A percentile compares a stretch with the other conserved stretches of the same genome.
These are phyloP conservation scores for Butyriboletus loyo DNA, from an alignment of 768 basidiomycete species.

Conservation along the genomic window DNA sequence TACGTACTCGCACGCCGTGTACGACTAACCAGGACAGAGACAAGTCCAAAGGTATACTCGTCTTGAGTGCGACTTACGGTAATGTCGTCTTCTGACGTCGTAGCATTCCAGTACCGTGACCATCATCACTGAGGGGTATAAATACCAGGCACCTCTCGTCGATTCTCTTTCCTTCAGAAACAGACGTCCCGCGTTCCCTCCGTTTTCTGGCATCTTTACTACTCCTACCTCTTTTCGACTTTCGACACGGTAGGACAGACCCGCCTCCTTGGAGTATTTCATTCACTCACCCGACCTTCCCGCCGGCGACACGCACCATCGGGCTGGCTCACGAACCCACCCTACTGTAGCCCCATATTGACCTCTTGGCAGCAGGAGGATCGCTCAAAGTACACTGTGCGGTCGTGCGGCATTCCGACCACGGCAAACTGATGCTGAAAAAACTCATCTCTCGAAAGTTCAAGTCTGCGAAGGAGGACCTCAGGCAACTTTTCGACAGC, in stretches of 20 bases:
- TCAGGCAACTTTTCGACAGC: neutral
- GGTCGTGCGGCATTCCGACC: neutral
- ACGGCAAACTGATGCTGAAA: neutral
- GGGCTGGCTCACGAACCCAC: neutral
- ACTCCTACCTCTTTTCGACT: neutral
- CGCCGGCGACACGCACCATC: neutral
- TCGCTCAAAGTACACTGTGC: slow-evolving; percentile 3
- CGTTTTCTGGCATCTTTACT: neutral
- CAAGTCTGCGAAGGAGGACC: slow-evolving; percentile 9
- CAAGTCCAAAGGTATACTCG: too few relatives aligned
- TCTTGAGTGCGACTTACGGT: too few relatives aligned
- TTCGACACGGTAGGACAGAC: slow-evolving; percentile 12
- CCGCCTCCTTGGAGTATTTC: slow-evolving; percentile 10
- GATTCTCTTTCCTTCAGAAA: neutral
- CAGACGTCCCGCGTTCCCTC: neutral
- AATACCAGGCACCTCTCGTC: neutral
- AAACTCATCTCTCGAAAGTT: slow-evolving; percentile 6
- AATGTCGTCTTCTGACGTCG: neutral
- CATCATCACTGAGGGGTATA: neutral
- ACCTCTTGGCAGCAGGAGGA: neutral
- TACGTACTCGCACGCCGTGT: too few relatives aligned
- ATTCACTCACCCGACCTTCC: slow-evolving; percentile 1
- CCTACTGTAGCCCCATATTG: slow-evolving; percentile 4
- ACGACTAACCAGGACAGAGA: too few relatives aligned
- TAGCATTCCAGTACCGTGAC: neutral